phyloP scores from a whole-genome alignment of 371 early-diverging fungal species.

The Mortierella sp. region DNA sequence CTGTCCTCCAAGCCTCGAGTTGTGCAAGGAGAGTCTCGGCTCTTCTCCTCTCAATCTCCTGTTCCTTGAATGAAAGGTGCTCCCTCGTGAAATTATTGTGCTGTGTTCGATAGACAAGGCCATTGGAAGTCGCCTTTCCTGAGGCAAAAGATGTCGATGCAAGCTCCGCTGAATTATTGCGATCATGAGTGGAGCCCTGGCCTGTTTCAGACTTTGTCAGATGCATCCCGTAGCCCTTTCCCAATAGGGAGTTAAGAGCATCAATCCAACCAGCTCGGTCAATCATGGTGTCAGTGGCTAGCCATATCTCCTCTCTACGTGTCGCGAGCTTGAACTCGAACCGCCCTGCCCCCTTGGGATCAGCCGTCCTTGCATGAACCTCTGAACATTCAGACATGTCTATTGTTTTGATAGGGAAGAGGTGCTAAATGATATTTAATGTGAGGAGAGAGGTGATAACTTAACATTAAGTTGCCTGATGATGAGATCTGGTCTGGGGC shows the following conservation, averaged over 20 bases:
- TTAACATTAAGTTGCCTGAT: background rate
- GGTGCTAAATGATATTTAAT: constrained; percentile 17
- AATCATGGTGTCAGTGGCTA: constrained; percentile 47
- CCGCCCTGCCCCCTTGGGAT: constrained; percentile 40
- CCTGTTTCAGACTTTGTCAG: constrained; percentile 41
- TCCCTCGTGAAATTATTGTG: too few relatives aligned
- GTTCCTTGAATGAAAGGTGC: constrained; percentile 32
- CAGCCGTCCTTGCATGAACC: constrained; percentile 40
- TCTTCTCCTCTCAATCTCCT: constrained; percentile 39
- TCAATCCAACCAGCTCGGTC: constrained; percentile 52
- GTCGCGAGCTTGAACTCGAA: constrained; percentile 51
- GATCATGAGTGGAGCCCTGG: constrained; percentile 37
- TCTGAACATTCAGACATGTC: constrained; percentile 50
- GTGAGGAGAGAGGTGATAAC: background rate
- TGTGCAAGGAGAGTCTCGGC: constrained; percentile 35
- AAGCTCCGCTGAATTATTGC: constrained; percentile 42
- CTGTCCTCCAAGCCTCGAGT: constrained; percentile 46
- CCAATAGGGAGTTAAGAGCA: constrained; percentile 39
- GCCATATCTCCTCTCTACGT: constrained; percentile 49
- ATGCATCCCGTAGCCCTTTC: constrained; percentile 33
- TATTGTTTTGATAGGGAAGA: constrained; percentile 46
- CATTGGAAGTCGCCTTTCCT: background rate
- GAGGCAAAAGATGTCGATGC: constrained; percentile 1
- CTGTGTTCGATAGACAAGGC: too few relatives aligned
- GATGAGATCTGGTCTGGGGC: background rate